Evolutionary conservation across 805 yeast genomes (phyloP), one percentile per base, ranked within the genome.

Genomic region (Starmerella gropengiesseri): DNA sequence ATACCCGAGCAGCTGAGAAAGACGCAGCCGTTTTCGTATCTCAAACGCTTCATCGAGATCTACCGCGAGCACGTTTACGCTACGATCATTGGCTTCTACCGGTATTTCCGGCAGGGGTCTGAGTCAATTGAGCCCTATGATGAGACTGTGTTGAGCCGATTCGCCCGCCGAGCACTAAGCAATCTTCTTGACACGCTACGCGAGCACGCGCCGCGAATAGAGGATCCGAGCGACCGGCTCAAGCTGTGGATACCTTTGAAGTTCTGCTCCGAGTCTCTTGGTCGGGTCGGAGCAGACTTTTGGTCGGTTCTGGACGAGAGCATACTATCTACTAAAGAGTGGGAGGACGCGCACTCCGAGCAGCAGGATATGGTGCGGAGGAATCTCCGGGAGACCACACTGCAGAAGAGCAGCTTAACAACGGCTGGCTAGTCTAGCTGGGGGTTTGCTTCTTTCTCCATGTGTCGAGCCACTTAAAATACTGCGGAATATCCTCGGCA

Each of bases 181-280:
- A 52, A 53, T 30, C 53, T 66, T 28, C 35, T 49, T 11, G 39
- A 17, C 3, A 47, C 43, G 20, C 37, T 60, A 35, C 31, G 44
- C 29, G 42, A 51, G 41, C 40, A 47, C 11, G 49, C 56, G 11
- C 64, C 63, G 5, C 41, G 40, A 12, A 47, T 65, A 26, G 45
- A 54, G 2, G 64, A 61, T 34, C 41, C 49, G 11, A 43, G 58
- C 13, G 53, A 55, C 11, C 39, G 54, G 9, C 28, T 51, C 1
- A 39, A 47, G 23, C 64, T 86, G 18, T 73, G 87, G 50, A 63
- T 89, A 26, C 98, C 89, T 61, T 62, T 87, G 29, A 77, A 84
- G 1, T 89, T 87, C 62, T 83, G 95, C 51, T 80, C 94, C n/a
- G 85, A 81, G 57, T 78, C 94, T 28, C 66, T 89, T 40, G 77